phyloP scores from a whole-genome alignment of 345 rosid genomes.

The Jatropha curcas region DNA sequence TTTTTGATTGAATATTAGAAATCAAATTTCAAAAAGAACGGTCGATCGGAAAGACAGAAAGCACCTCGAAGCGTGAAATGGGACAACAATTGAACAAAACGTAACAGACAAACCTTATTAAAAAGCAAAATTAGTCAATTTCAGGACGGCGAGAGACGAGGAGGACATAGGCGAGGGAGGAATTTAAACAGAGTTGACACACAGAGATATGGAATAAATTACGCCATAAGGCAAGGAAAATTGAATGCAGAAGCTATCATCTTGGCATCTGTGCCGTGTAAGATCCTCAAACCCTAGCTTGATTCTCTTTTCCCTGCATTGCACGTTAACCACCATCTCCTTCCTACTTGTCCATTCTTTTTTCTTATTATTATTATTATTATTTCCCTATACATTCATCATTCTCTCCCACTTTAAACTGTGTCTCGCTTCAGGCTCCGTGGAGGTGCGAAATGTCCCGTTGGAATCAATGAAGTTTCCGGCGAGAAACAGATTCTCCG shows the following conservation, averaged over 20 bases:
- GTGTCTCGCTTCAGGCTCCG: background rate
- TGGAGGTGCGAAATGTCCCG: background rate
- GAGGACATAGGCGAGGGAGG: conserved; percentile 14
- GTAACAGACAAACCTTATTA: conserved; percentile 21
- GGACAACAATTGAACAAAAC: background rate
- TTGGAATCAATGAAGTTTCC: conserved; percentile 27
- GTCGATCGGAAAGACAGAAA: background rate
- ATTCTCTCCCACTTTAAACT: background rate
- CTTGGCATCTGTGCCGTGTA: conserved; percentile 48
- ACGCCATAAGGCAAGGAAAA: conserved; percentile 54
- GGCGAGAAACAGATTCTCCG: conserved; percentile 27
- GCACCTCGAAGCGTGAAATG: background rate
- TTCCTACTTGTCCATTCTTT: conserved; percentile 7
- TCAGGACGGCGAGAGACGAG: conserved; percentile 10
- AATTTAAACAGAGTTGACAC: conserved; percentile 19
- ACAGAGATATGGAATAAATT: conserved; percentile 45
- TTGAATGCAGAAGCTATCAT: conserved; percentile 40
- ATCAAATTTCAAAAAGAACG: background rate
- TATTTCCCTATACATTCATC: background rate
- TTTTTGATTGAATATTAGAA: background rate
- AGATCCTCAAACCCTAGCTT: conserved; percentile 37
- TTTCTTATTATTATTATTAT: no score
- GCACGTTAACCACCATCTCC: conserved; percentile 49
- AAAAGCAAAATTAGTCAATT: background rate
- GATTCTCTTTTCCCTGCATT: conserved; percentile 51